phyloP scores from a whole-genome alignment of 2,329 filamentous ascomycete species.

The Talaromyces albobiverticillius region DNA sequence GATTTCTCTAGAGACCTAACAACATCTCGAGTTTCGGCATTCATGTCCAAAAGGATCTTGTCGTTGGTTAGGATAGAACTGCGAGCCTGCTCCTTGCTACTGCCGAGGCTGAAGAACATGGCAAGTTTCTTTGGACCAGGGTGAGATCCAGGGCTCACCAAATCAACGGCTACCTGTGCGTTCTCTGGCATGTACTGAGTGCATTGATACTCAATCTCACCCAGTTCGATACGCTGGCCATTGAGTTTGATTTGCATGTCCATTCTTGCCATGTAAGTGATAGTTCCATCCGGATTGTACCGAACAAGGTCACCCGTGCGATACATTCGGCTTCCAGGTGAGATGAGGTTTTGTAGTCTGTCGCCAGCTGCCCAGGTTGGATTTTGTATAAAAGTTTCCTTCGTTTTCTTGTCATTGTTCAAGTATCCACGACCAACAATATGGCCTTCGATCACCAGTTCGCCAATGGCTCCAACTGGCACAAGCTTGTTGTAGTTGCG shows the following conservation, averaged over 20 bases:
- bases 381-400: constrained; percentile 31
- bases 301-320: constrained; percentile 31
- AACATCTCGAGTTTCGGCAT: constrained; percentile 20
- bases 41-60: constrained; percentile 28
- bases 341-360: constrained; percentile 18
- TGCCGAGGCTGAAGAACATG: constrained; percentile 32
- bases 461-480: constrained; percentile 46
- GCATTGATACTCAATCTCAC: constrained; percentile 37
- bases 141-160: constrained; percentile 33
- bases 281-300: constrained; percentile 37
- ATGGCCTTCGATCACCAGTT: constrained; percentile 47
- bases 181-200: constrained; percentile 25
- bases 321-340: constrained; percentile 26
- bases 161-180: constrained; percentile 43
- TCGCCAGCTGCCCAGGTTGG: constrained; percentile 29
- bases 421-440: constrained; percentile 47
- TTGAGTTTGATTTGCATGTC: constrained; percentile 41
- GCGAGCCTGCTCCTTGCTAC: not conserved
- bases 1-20: constrained; percentile 26
- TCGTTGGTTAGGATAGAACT: constrained; percentile 5
- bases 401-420: constrained; percentile 33
- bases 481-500: constrained; percentile 36
- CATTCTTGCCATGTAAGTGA: constrained; percentile 30
- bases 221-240: constrained; percentile 44
- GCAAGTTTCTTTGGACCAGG: constrained; percentile 30